Evolutionary conservation across 176 grass and related monocot genomes (phyloP).

Genomic region (Thalia dealbata): DNA sequence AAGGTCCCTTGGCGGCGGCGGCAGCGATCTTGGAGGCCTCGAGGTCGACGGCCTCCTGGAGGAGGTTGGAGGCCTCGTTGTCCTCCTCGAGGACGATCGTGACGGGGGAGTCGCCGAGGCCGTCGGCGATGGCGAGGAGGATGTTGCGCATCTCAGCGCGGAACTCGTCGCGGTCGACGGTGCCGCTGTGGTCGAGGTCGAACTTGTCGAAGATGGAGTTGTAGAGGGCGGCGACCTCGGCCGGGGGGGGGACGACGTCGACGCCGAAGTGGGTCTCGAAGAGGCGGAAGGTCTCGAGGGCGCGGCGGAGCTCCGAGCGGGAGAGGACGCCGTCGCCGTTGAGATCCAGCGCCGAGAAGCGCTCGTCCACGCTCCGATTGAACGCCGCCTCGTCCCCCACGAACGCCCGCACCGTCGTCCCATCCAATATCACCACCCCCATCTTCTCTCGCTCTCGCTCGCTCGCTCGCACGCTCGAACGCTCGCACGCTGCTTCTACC

Average conservation of each 20-base stretch:
- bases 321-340: slow-evolving; percentile 97
- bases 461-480: background rate
- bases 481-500: too few species aligned
- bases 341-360: slow-evolving; percentile 63
- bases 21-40: slow-evolving; percentile 49
- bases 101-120: slow-evolving; percentile 66
- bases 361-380: slow-evolving; percentile 49
- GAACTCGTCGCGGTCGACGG: slow-evolving; percentile 65
- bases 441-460: slow-evolving; percentile 19
- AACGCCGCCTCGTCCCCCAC: slow-evolving; percentile 69
- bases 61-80: slow-evolving; percentile 31
- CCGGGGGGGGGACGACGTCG: slow-evolving; percentile 35
- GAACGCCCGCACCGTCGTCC: slow-evolving; percentile 67
- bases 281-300: slow-evolving; percentile 90
- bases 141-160: slow-evolving; percentile 75
- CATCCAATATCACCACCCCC: slow-evolving; percentile 72
- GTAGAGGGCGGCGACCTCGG: slow-evolving; percentile 64
- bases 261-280: slow-evolving; percentile 60
- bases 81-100: slow-evolving; percentile 76
- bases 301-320: slow-evolving; percentile 68
- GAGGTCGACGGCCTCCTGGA: slow-evolving; percentile 73
- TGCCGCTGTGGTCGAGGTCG: slow-evolving; percentile 75
- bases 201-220: slow-evolving; percentile 90
- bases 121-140: slow-evolving; percentile 88
- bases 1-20: background rate